Evolutionary conservation across 2,329 filamentous ascomycete species (phyloP), one percentile per base, ranked within the genome.

Genomic region (Huntiella omanensis): DNA sequence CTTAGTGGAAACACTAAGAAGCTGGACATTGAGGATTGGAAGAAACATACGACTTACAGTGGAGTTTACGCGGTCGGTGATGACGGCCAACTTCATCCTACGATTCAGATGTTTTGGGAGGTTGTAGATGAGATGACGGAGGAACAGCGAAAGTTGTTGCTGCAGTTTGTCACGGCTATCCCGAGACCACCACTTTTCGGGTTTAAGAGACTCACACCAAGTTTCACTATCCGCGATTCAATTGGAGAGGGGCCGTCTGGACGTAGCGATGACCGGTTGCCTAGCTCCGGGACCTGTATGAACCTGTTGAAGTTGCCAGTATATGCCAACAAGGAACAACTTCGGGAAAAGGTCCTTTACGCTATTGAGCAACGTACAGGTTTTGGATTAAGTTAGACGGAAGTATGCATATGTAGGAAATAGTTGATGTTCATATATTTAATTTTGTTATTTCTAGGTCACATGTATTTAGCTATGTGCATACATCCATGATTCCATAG

Each of bases 91-190:
- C 88, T 98, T 56, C 91, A 98, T 56, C 77, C 82, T 0, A 91
- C 83, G 0, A 70, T 98, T 42, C 67, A 80, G 57, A 65, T 92
- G 44, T 96, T 98, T 65, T 98, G 91, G 91, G 70, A 83, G 52
- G 86, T 93, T 41, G 80, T 98, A 77, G 70, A 74, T 47, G 66
- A 67, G 3, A 71, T 98, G 51, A 69, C 70, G 7, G 87, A 95
- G 55, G 68, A 68, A 16, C 83, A 96, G 58, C 71, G 84, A 3
- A 70, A 86, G 17, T 83, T 87, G 48, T 83, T 98, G 50, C 70
- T 98, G 52, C 94, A 94, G 57, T 98, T 95, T 54, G 91, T 96
- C 40, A 98, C 87, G 4, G 88, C 81, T 22, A 95, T 91, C 7
- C 88, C 91, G 0, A 71, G 91, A 34, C 88, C 87, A 28, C 91